A percentile compares a stretch with the other conserved stretches of the same genome.
phyloP scores from a whole-genome alignment of 2,329 filamentous ascomycete species.

The Leptographium wingfieldii region DNA sequence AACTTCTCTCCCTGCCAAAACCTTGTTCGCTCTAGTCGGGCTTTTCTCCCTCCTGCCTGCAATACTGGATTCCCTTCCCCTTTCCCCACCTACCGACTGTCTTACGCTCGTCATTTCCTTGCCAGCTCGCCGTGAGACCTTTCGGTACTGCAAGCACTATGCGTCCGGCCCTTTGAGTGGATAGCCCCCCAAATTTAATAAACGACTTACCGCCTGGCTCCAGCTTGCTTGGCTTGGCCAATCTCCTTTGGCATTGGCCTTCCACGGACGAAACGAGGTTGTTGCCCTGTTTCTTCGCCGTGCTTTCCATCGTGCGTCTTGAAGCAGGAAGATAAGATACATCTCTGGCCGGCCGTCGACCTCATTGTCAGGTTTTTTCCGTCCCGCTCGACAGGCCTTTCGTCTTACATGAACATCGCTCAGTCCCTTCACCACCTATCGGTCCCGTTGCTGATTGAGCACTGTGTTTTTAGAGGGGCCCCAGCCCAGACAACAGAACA shows the following conservation, averaged over 20 bases:
- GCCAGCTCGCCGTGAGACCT: background rate
- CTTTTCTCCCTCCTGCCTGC: background rate
- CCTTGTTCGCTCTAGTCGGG: background rate
- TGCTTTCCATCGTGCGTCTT: background rate
- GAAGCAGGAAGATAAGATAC: background rate
- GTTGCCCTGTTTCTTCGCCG: background rate
- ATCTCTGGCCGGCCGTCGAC: background rate
- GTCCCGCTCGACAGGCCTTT: too few species aligned
- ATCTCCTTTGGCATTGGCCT: background rate
- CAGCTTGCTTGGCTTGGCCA: background rate
- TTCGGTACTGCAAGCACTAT: background rate
- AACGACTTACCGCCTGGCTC: background rate
- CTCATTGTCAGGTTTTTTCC: background rate
- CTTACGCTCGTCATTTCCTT: background rate
- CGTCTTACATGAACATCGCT: too few species aligned
- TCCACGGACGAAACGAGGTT: background rate
- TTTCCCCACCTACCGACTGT: background rate
- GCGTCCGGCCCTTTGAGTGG: background rate
- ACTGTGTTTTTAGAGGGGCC: background rate
- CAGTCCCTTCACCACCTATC: background rate
- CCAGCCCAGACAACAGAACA: background rate
- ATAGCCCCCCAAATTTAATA: background rate
- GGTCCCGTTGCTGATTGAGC: background rate
- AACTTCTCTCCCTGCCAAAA: background rate
- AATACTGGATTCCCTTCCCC: background rate